Conservation (phyloP, 2,329 filamentous ascomycete genomes). For the Penicillium sp. region DNA sequence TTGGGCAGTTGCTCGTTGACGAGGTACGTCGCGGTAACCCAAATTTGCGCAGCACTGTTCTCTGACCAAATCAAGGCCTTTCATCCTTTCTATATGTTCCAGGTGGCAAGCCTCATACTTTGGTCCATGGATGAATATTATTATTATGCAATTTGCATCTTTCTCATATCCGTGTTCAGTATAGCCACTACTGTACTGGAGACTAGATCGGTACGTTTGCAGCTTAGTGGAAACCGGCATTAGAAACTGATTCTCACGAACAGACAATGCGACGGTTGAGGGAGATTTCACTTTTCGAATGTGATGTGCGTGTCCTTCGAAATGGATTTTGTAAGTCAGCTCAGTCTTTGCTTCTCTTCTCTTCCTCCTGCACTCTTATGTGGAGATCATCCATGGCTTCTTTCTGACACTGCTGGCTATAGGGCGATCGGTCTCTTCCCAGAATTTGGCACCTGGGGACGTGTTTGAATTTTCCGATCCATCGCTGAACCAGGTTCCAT, state of each 20-base stretch:
- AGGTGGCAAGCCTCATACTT: constrained; percentile 86
- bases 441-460: constrained; percentile 89
- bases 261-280: constrained; percentile 84
- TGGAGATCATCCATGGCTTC: background rate
- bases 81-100: constrained; percentile 97
- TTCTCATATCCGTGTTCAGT: constrained; percentile 88
- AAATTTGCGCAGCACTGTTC: background rate
- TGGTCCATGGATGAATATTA: constrained; percentile 98
- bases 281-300: constrained; percentile 92
- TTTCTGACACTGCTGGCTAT: constrained; percentile 7
- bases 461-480: constrained; percentile 97
- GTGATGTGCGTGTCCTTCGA: constrained; percentile 86
- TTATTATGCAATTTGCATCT: constrained; percentile 94
- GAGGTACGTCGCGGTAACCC: constrained; percentile 57
- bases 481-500: constrained; percentile 79
- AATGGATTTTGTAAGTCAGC: constrained; percentile 81
- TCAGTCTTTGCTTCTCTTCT: background rate
- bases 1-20: constrained; percentile 78
- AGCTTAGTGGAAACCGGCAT: constrained; percentile 4
- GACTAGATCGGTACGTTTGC: constrained; percentile 67
- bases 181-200: constrained; percentile 87
- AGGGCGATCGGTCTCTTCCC: constrained; percentile 81
- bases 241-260: constrained; percentile 12
- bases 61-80: constrained; percentile 60
- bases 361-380: background rate